Base-by-base conservation (phyloP, 2,329 filamentous ascomycete species). In the Microdochium paspali region DNA sequence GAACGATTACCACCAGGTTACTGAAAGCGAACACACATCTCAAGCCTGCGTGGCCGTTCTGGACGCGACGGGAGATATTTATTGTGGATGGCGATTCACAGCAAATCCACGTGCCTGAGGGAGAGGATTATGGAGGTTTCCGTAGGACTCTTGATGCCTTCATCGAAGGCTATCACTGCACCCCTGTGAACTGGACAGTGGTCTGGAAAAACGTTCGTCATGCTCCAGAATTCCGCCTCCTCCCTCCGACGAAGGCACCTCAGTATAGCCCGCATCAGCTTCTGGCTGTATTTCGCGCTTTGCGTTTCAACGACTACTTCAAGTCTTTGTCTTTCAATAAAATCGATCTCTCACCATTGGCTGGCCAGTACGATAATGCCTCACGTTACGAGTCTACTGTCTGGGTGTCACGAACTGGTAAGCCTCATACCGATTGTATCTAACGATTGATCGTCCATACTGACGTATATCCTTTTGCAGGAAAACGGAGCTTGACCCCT, bases 251-350 rank as follows among this genome's bases (percentile, higher is more conserved):
- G 47, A 60, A 61, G 2, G 62, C 63, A 3, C 52, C 57, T 2
- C 56, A 55, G 4, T 80, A 80, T 55, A 68, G 68, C 3, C 61
- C 70, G 3, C 58, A 75, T 31, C 77, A 80, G 56, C 63, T 80
- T 3, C 60, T 80, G n/a, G 77, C 77, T 10, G 70, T 79, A 1
- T 70, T 80, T 53, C 70, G 76, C 4, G 74, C 77, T 2, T 60
- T 80, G 49, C 68, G 77, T 10, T 80, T 77, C 56, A 80, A 80
- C 47, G 77, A 76, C 52, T 80, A 74, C 54, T 80, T 80, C 61
- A 76, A 73, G 49, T 73, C 75, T 1, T 59, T 80, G n/a, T 79
- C 74, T 2, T 77, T 80, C 51, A 60, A 65, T 10, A 68, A 74
- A 46, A 67, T 80, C 13, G 72, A 79, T 51, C 63, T 80, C 20